Conservation (phyloP, 495 filamentous ascomycete genomes). For the Oidiodendron maius region DNA sequence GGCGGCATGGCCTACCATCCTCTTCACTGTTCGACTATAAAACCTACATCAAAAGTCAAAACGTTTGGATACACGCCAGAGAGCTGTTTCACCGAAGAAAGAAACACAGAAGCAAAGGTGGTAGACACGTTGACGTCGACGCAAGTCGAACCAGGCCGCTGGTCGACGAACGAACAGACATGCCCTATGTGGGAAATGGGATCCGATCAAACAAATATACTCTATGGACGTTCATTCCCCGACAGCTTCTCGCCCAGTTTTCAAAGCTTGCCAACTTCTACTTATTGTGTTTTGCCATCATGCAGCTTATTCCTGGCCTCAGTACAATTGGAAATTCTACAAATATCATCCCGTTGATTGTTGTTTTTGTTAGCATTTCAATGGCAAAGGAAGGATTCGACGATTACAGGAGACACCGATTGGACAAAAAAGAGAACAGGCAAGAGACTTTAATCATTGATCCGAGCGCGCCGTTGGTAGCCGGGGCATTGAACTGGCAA, state of each 20-base stretch:
- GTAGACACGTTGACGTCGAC: constrained; percentile 51
- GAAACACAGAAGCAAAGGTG: no score
- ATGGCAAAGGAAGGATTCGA: constrained; percentile 93
- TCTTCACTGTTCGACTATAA: no score
- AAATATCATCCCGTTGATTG: constrained; percentile 75
- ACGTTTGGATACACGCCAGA: no score
- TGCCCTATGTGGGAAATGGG: constrained; percentile 66
- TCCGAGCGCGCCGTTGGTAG: background rate
- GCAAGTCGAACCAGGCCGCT: constrained; percentile 39
- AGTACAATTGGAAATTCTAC: constrained; percentile 89
- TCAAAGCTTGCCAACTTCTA: constrained; percentile 89
- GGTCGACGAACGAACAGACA: constrained; percentile 74
- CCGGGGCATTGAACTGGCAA: constrained; percentile 42
- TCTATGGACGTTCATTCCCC: constrained; percentile 82
- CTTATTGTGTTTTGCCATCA: constrained; percentile 79
- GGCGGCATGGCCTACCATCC: no score
- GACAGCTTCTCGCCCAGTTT: constrained; percentile 85
- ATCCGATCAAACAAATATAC: constrained; percentile 87
- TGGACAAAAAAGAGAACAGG: constrained; percentile 88
- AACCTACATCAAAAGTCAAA: no score
- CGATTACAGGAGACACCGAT: constrained; percentile 74
- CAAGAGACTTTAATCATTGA: constrained; percentile 31
- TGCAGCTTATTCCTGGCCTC: constrained; percentile 86
- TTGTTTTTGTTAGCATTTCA: constrained; percentile 80
- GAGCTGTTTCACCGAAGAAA: no score